Conservation (phyloP, 768 basidiomycete genomes). For the Macrolepiota fuliginosa region DNA sequence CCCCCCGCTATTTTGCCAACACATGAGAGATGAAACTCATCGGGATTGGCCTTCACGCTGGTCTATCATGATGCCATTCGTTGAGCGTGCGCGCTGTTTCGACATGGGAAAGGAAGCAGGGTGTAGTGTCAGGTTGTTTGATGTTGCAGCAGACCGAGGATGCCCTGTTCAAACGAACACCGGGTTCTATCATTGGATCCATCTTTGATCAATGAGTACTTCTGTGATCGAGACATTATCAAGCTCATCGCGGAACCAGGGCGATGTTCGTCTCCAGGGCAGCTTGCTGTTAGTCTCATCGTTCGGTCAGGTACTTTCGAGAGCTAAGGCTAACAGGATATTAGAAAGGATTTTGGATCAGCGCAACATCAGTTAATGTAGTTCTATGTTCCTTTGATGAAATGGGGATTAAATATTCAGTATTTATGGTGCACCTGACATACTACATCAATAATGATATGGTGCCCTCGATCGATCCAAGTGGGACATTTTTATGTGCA, state of each 20-base stretch:
- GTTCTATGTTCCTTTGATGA: not conserved
- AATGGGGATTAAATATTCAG: not conserved
- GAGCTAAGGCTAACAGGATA: not conserved
- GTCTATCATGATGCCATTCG: constrained; percentile 87
- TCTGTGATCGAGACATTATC: too few relatives aligned
- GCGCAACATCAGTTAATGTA: not conserved
- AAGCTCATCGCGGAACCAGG: too few relatives aligned
- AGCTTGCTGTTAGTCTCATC: not conserved
- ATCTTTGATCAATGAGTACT: too few relatives aligned
- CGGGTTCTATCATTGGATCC: too few relatives aligned
- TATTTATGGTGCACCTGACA: not conserved
- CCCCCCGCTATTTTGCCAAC: too few relatives aligned
- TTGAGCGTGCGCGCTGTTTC: constrained; percentile 79
- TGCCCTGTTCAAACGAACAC: too few relatives aligned
- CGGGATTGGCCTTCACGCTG: constrained; percentile 54
- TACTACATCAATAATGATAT: not conserved
- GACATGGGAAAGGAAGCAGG: constrained; percentile 83
- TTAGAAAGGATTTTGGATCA: not conserved
- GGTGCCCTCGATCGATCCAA: not conserved
- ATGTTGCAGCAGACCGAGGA: not conserved
- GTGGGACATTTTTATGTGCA: not conserved
- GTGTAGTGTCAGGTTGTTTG: constrained; percentile 35
- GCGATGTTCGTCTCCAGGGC: not conserved
- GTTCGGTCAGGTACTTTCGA: not conserved
- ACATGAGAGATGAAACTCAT: too few relatives aligned